A percentile compares a stretch with the other conserved stretches of the same genome.
Conservation (phyloP, 2,329 filamentous ascomycete species). For the Dryadomyces quercivorus region DNA sequence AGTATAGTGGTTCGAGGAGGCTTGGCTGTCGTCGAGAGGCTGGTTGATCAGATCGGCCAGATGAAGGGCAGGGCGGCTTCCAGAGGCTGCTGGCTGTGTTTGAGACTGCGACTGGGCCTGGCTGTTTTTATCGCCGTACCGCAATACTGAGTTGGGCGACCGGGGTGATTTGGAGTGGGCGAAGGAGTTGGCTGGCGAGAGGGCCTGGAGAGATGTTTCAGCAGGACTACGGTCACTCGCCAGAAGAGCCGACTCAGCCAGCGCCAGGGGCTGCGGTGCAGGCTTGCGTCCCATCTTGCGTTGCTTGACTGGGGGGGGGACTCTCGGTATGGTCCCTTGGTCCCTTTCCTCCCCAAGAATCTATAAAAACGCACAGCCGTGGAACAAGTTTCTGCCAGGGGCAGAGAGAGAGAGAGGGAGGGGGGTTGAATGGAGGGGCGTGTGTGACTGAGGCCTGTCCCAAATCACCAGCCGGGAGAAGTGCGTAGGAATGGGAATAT, state of each 20-base stretch:
- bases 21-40: conserved; percentile 15
- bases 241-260: conserved; percentile 28
- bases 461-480: neutral
- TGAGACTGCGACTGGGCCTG: conserved; percentile 8
- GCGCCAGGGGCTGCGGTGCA: conserved; percentile 44
- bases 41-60: conserved; percentile 20
- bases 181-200: conserved; percentile 23
- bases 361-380: neutral
- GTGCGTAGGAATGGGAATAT: neutral
- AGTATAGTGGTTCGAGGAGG: conserved; percentile 14
- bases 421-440: neutral
- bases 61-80: conserved; percentile 15
- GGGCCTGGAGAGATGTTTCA: conserved; percentile 20
- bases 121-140: conserved; percentile 26
- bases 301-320: conserved; percentile 8
- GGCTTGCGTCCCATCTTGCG: conserved; percentile 43
- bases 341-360: neutral
- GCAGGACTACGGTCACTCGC: conserved; percentile 21
- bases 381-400: neutral
- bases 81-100: conserved; percentile 1
- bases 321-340: neutral
- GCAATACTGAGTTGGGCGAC: conserved; percentile 32
- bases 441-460: neutral
- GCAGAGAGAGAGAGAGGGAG: neutral
- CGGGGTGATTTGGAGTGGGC: conserved; percentile 24